Conservation (phyloP, 768 basidiomycete species). For the Termitomyces sp. region DNA sequence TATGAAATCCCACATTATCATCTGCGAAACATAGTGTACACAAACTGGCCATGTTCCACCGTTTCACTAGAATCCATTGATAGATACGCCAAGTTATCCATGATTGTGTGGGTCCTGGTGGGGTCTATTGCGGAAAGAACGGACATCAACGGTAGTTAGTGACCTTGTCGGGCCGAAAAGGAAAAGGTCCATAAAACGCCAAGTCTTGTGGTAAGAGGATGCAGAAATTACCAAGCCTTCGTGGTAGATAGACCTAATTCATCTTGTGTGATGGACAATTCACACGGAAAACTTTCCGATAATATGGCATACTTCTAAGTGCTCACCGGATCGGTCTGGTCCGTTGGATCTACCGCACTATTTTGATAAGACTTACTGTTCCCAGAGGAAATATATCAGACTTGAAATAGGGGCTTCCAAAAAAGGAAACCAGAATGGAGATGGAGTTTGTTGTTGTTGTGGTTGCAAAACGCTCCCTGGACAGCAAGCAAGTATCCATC, state of each 20-base stretch:
- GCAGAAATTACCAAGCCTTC: background rate
- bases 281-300: background rate
- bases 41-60: background rate
- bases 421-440: conserved; percentile 16
- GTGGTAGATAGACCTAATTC: background rate
- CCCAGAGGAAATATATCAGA: background rate
- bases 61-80: background rate
- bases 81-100: background rate
- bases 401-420: conserved; percentile 13
- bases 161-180: background rate
- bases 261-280: background rate
- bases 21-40: background rate
- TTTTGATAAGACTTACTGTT: background rate
- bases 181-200: too few relatives aligned
- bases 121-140: background rate
- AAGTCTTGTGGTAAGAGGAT: background rate
- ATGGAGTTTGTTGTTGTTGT: conserved; percentile 31
- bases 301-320: background rate
- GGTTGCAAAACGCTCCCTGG: conserved; percentile 23
- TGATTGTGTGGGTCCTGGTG: background rate
- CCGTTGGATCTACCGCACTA: background rate
- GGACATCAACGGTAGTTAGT: background rate
- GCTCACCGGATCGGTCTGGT: background rate
- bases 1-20: background rate
- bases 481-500: conserved; percentile 32